Base-by-base conservation (phyloP, 805 yeast species). In the Teunomyces kruisii region DNA sequence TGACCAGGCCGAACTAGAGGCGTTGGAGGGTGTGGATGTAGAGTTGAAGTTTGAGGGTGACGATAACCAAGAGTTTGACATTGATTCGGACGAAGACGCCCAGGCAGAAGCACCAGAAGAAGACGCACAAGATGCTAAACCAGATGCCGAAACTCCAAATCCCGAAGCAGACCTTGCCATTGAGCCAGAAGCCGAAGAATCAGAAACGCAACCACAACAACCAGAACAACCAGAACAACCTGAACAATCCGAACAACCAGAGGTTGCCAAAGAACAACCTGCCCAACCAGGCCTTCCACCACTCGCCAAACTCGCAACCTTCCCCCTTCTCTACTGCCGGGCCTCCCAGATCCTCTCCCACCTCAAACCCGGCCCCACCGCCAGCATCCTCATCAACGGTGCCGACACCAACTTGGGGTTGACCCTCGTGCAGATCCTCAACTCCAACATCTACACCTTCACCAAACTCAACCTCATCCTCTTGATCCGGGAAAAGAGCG, bases 361-460 rank as follows among this genome's bases (percentile, higher is more conserved):
- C 46, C 48, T 66, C 44, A 58, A 58, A 13, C 31, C 47, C 3
- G 38, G 41, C 12, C 43, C 43, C 5, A 52, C 51, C 15, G 67
- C 67, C 7, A 67, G 58, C 40, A 48, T 72, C 12, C 53, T 72
- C 28, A 67, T 72, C 46, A 70, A 72, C 52, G 77, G 77, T 19
- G 77, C 68, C 3, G 75, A 72, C 46, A 70, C 76, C 8, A 54
- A 60, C 32, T 48, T 72, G 17, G 75, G 74, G 0, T 51, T 54
- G 39, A 72, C 72, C 6, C 27, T 72, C 3, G 45, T 67, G 4
- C 76, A 72, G 48, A 24, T 63, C 3, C 46, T 72, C 9, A 53
- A 55, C 17, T 67, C 72, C 1, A 54, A 65, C 3, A 39, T 53
- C 4, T 68, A 67, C 52, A 39, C 16, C 15, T 52, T 67, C 37